Base-by-base conservation (phyloP, 805 yeast genomes). In the Pichia cabralensis region DNA sequence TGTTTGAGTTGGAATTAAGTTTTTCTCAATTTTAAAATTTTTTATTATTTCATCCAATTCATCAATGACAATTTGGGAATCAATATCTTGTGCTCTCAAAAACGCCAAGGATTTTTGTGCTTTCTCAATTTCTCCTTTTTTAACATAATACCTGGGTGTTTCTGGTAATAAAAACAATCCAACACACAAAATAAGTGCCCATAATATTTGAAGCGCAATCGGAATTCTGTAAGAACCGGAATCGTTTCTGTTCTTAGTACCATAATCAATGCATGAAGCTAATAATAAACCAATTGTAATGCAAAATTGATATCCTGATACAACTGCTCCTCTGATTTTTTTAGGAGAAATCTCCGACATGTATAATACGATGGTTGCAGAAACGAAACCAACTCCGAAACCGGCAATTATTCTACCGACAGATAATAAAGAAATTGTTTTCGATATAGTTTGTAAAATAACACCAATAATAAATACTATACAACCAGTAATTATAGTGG, bases 341-440 rank as follows among this genome's bases (percentile, higher is more conserved):
- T 70, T 75, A 18, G 92, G 92, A 14, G 85, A 71, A 25, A 82
- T 76, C 55, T 81, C 84, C 21, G 88, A 80, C 63, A 79, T 78
- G 53, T 80, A 81, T 53, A 83, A 60, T 32, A 94, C 88, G 22
- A 80, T 81, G 38, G 79, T 65, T 28, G 86, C 84, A 25, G 88
- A 74, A 26, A 81, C 67, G 40, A 75, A 73, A 46, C 95, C 95
- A 40, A 83, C 84, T 38, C 83, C 82, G 9, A 80, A 46, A 39
- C 95, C 94, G 20, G 83, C 76, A 43, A 82, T 60, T 19, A 71
- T 69, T 50, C 92, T 65, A 30, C 89, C 89, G 12, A 71, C 75
- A 43, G 76, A 69, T 12, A 77, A 53, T 14, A 75, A 54, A 8
- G 65, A 56, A 43, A 69, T 61, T 31, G 67, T 60, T 42, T 68